Conservation (phyloP, 805 yeast genomes). For the Yamadazyma insecticola region DNA sequence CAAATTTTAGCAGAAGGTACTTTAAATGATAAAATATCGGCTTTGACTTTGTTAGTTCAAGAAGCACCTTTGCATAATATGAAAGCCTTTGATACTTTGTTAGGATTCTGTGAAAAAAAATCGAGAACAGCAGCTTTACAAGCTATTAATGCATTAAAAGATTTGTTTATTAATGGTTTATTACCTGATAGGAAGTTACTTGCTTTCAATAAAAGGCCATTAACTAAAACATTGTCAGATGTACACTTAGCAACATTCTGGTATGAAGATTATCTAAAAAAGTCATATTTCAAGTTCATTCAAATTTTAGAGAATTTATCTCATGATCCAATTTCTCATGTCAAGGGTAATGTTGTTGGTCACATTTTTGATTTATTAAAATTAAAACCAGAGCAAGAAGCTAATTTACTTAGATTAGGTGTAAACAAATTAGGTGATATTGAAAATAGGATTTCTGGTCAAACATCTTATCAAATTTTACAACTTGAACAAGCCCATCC, state of each 20-base stretch:
- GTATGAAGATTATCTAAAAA: conserved; percentile 87
- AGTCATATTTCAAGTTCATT: conserved; percentile 67
- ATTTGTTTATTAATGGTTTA: conserved; percentile 77
- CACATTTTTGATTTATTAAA: conserved; percentile 78
- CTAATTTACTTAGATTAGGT: conserved; percentile 79
- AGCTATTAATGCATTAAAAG: conserved; percentile 84
- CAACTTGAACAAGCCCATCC: conserved; percentile 89
- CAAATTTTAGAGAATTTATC: conserved; percentile 72
- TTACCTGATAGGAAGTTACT: conserved; percentile 81
- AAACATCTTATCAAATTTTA: conserved; percentile 75
- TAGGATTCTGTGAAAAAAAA: conserved; percentile 81
- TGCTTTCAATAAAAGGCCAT: conserved; percentile 72
- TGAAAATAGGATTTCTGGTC: conserved; percentile 86
- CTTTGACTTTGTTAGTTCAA: conserved; percentile 85
- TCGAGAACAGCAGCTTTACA: conserved; percentile 90
- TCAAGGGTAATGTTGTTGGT: conserved; percentile 69
- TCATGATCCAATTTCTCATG: conserved; percentile 90
- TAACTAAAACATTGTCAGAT: conserved; percentile 34
- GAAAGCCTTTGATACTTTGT: conserved; percentile 74
- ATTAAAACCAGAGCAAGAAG: conserved; percentile 95
- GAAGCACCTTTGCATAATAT: conserved; percentile 91
- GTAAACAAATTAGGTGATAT: conserved; percentile 93
- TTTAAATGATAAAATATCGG: conserved; percentile 88
- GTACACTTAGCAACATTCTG: conserved; percentile 67
- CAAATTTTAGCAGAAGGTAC: conserved; percentile 92